A percentile compares a stretch with the other conserved stretches of the same genome.
These are phyloP conservation scores for Pholiota conissans DNA, from an alignment of 768 basidiomycete genomes.

Conservation along the genomic window DNA sequence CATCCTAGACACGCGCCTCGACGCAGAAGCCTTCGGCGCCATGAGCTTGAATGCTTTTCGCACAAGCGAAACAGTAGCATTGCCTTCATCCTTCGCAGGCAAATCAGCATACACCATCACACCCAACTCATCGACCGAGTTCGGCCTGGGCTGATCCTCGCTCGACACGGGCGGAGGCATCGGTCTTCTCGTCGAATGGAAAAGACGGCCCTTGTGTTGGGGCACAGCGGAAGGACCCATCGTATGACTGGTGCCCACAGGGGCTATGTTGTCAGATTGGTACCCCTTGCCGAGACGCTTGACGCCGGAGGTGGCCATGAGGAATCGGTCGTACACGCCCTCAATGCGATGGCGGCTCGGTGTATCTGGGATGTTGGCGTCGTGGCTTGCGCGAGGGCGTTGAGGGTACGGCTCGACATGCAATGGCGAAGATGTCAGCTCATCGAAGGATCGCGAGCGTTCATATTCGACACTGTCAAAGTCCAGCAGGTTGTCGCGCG, in stretches of 20 bases:
- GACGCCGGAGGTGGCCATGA: conserved; percentile 81
- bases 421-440: conserved; percentile 59
- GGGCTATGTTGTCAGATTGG: conserved; percentile 63
- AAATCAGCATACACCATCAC: conserved; percentile 39
- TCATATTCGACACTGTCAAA: conserved; percentile 25
- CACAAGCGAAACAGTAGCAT: conserved; percentile 55
- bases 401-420: conserved; percentile 67
- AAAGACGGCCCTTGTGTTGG: conserved; percentile 41
- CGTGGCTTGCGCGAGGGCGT: conserved; percentile 37
- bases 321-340: conserved; percentile 78
- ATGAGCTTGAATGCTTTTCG: conserved; percentile 77
- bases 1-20: conserved; percentile 49
- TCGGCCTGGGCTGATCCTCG: conserved; percentile 47
- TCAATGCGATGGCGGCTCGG: conserved; percentile 64
- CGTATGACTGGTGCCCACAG: conserved; percentile 23
- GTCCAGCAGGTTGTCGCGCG: conserved; percentile 38
- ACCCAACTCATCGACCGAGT: conserved; percentile 69
- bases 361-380: conserved; percentile 43
- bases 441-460: conserved; percentile 44
- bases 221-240: conserved; percentile 12
- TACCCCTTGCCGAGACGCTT: conserved; percentile 81
- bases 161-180: conserved; percentile 79
- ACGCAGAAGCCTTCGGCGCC: conserved; percentile 60
- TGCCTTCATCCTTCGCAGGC: conserved; percentile 37
- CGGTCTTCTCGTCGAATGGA: conserved; percentile 47